Base-by-base conservation (phyloP, 169 alveolate species). In the Neospora caninum region DNA sequence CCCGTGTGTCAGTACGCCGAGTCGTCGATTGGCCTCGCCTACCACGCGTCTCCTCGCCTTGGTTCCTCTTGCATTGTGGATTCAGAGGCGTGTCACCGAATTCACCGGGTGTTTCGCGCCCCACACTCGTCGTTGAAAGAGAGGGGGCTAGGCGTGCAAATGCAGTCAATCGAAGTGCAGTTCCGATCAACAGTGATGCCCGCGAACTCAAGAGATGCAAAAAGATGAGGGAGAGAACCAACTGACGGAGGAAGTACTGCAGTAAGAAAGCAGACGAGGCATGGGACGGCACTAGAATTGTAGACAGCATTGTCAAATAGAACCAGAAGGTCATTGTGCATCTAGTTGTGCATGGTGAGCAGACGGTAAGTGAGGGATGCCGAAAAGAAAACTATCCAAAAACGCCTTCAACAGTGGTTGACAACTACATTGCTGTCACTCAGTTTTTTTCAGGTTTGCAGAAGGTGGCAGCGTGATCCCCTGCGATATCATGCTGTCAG, bases 241-340 rank as follows among this genome's bases (percentile, higher is more conserved):
- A 67, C 67, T 82, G 58, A 29, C 89, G 89, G 89, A 82, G 34
- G 16, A 43, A 82, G 25, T 82, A 82, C 89, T 82, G 89, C 86
- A 78, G 45, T 36, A 20, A 78, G 43, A 10, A 20, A 2, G 45
- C 39, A 78, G 42, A n/a, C 2, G 45, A 2, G 58, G 58, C 13
- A 49, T 13, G 13, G 22, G 58, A 49, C 22, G 13, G 58, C 58
- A 49, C 58, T 13, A 13, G 13, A 49, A 7, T 13, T 49, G 58
- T 49, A 49, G 58, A 49, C 13, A 13, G 58, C 58, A 7, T 49
- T 13, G 58, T 49, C 58, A 49, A 49, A 49, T 49, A 13, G 58
- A 49, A 49, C 58, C 58, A 4, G 58, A 49, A 49, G 58, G 22
- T 13, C 58, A 4, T 49, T 7, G 13, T 4, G 13, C 58, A 49